phyloP scores from a whole-genome alignment of 176 grass and related monocot species.

The Eremochloa ophiuroides region DNA sequence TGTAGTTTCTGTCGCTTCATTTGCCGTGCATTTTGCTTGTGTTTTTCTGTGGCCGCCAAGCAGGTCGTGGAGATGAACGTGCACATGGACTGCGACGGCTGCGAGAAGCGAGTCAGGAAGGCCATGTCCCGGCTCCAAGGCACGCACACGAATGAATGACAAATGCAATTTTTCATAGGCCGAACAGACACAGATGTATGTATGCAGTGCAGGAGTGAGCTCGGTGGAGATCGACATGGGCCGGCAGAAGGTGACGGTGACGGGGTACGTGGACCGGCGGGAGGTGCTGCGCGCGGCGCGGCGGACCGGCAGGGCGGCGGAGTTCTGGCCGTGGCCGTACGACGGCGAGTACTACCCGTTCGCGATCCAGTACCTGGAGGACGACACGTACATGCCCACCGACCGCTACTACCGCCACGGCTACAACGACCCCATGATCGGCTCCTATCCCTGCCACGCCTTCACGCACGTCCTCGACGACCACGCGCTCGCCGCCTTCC shows the following conservation, averaged over 20 bases:
- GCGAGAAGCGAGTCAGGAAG: conserved; percentile 59
- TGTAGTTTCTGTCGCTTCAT: not conserved
- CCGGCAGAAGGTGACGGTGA: conserved; percentile 84
- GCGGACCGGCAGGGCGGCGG: conserved; percentile 62
- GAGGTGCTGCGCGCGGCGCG: conserved; percentile 74
- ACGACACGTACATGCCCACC: conserved; percentile 49
- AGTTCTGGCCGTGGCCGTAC: conserved; percentile 91
- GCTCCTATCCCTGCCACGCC: conserved; percentile 63
- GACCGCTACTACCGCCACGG: conserved; percentile 77
- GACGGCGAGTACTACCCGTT: conserved; percentile 76
- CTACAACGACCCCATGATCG: conserved; percentile 54
- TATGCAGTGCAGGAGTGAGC: conserved; percentile 43
- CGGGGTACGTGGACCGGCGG: conserved; percentile 56
- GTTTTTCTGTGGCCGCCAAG: not conserved
- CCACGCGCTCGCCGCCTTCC: conserved; percentile 52
- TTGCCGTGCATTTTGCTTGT: not conserved
- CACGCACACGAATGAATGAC: too few relatives aligned
- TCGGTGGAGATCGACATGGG: conserved; percentile 78
- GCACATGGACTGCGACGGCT: conserved; percentile 94
- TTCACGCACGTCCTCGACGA: conserved; percentile 73
- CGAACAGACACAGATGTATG: too few relatives aligned
- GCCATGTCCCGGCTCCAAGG: not conserved
- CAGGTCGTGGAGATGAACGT: conserved; percentile 83
- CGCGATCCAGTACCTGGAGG: conserved; percentile 72
- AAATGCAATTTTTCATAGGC: too few relatives aligned